Conservation (phyloP, 179 eudicot genomes). For the Camellia oleifera region DNA sequence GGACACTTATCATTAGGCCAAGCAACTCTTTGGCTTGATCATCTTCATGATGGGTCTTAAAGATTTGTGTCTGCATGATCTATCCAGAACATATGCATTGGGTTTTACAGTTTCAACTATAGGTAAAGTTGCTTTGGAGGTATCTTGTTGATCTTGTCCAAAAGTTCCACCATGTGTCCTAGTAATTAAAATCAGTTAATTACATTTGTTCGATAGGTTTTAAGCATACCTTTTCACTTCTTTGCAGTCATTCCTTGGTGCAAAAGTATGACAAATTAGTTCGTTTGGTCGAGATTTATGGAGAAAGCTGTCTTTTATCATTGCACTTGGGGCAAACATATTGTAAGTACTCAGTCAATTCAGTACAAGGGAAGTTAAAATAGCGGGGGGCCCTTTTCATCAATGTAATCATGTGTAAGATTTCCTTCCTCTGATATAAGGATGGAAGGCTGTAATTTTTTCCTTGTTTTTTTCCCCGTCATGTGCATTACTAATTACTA, state of each 20-base stretch:
- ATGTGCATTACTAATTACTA: constrained; percentile 14
- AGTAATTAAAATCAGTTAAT: background rate
- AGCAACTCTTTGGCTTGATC: background rate
- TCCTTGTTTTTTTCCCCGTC: background rate
- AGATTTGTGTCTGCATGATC: background rate
- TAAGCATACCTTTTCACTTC: background rate
- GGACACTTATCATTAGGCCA: too few species aligned
- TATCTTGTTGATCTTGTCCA: background rate
- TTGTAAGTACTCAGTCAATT: background rate
- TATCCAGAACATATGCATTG: background rate
- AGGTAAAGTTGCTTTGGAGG: background rate
- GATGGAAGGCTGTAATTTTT: constrained; percentile 12
- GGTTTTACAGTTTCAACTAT: background rate
- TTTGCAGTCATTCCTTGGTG: constrained; percentile 38
- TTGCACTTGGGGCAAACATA: background rate
- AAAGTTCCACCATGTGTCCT: background rate
- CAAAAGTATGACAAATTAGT: constrained; percentile 19
- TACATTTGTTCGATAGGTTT: background rate
- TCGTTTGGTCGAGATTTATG: background rate
- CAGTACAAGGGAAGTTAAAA: background rate
- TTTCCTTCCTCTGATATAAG: constrained; percentile 11
- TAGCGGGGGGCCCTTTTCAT: background rate
- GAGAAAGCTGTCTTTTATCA: background rate
- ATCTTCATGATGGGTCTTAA: background rate
- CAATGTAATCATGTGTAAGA: background rate